Evolutionary conservation across 495 filamentous ascomycete genomes (phyloP).

Genomic region (Cercophora sp.): DNA sequence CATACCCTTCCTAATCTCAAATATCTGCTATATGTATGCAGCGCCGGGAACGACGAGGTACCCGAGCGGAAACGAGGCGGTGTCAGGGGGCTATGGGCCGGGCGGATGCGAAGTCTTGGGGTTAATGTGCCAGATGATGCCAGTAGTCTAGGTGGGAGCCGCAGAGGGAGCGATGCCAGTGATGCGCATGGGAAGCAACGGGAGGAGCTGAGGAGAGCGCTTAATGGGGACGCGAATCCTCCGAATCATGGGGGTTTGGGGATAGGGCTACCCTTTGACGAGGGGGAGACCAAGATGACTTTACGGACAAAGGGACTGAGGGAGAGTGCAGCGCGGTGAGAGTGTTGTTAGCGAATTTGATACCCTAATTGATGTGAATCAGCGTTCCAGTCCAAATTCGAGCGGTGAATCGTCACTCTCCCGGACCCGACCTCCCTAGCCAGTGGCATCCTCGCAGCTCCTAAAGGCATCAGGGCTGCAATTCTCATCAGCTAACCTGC

Average conservation of each 20-base stretch:
- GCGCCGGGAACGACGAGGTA: constrained; percentile 70
- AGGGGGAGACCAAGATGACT: constrained; percentile 33
- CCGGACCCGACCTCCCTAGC: too few species aligned
- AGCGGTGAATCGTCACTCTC: too few species aligned
- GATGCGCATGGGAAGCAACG: constrained; percentile 30
- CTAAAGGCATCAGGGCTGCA: too few species aligned
- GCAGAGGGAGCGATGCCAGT: constrained; percentile 47
- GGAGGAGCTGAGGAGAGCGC: constrained; percentile 37
- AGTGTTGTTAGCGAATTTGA: too few species aligned
- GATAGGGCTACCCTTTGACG: constrained; percentile 37
- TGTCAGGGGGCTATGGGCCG: constrained; percentile 59
- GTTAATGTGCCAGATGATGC: constrained; percentile 26
- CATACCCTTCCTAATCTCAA: constrained; percentile 92
- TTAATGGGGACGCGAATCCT: constrained; percentile 12
- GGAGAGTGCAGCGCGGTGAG: constrained; percentile 38
- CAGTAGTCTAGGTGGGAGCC: constrained; percentile 36
- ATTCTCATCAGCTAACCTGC: too few species aligned
- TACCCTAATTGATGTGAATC: too few species aligned
- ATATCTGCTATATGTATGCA: constrained; percentile 83
- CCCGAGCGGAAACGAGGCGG: constrained; percentile 76
- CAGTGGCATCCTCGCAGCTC: too few species aligned
- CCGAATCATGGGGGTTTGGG: too few species aligned
- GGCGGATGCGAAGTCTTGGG: constrained; percentile 28
- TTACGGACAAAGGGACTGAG: constrained; percentile 45
- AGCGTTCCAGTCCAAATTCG: too few species aligned